Base-by-base conservation (phyloP, 805 yeast species). In the Candida broadrunensis region DNA sequence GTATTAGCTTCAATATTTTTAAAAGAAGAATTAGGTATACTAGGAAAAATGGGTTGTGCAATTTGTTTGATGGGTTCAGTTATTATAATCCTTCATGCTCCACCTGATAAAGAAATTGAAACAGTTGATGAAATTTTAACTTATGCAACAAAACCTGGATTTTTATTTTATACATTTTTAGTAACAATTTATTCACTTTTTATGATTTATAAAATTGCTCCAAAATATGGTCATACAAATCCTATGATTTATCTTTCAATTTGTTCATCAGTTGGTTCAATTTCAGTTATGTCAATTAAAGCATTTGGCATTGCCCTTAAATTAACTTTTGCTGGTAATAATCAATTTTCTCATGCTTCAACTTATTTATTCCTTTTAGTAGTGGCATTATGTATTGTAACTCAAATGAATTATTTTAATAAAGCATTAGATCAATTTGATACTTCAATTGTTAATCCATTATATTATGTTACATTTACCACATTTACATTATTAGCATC, bases 341-440 rank as follows among this genome's bases (percentile, higher is more conserved):
- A 89, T 65, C 97, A 88, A 70, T 87, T 88, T 63, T 76, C 88
- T 2, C 93, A 88, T 54, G 69, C 83, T 7, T 83, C 93, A 26
- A 88, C 97, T 0, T 88, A 89, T 56, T 70, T 89, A 42, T 88
- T 88, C 72, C 76, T 87, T 26, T 50, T 77, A 23, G 89, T 87
- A 18, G 96, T 88, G 42, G 85, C 72, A 7, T 75, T 84, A 32
- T 88, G 96, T 64, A 89, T 88, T 50, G 54, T 85, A 53, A 87
- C 95, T 5, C 97, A 88, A 64, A 88, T 88, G 96, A 88, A 87
- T 68, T 88, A 86, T 60, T 87, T 88, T 72, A 88, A 88, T 73
- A 89, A 87, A 69, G 96, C 96, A 0, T 73, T 88, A 56, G 96
- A 90, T 52, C 96, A 87, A 61, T 88, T 88, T 54, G 96, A 89